Evolutionary conservation across 1,139 yeast species (phyloP), one percentile per base, ranked within the genome.

Genomic region (Kodamaea ohmeri): DNA sequence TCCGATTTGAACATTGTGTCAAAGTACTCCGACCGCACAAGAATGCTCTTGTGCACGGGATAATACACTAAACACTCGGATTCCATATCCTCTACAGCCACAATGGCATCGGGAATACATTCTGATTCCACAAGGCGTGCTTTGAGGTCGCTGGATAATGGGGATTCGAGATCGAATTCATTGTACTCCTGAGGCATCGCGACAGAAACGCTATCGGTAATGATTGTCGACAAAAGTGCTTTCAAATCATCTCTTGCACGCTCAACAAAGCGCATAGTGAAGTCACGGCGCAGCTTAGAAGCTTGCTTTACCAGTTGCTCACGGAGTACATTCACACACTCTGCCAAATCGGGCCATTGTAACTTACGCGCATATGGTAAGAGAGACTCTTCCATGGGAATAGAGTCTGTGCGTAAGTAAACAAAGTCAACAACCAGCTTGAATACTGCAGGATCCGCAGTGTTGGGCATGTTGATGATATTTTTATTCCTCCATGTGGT

Each of bases 41-140:
- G 54, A 40, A 84, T 73, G 0, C 85, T 71, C 37, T 79, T 67
- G 55, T 85, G 86, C 4, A 72, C 79, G 0, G 92, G 88, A 49
- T 77, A 83, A 42, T 66, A 71, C 0, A 58, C 45, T 3, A 61
- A 52, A 0, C 57, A 34, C 44, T 58, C 50, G 33, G 55, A 35
- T 41, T 58, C 49, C 11, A 56, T 49, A 32, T 67, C 73, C 3
- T 66, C 46, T 1, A 68, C 67, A 2, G 67, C 55, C 1, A 80
- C 43, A 3, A 78, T 60, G 0, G 74, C 58, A 55, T 82, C 88
- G 0, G 86, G 76, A 24, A 58, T 55, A 2, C 34, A 38, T 4
- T 30, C 54, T 4, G 55, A 42, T 4, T 58, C 42, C 2, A 49
- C 46, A 5, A 64, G 40, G 11, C 68, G 44, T 9, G 48, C 52